A percentile compares a stretch with the other conserved stretches of the same genome.
These are phyloP conservation scores for Botryosphaeria agaves DNA, from an alignment of 2,329 filamentous ascomycete genomes.

Conservation along the genomic window DNA sequence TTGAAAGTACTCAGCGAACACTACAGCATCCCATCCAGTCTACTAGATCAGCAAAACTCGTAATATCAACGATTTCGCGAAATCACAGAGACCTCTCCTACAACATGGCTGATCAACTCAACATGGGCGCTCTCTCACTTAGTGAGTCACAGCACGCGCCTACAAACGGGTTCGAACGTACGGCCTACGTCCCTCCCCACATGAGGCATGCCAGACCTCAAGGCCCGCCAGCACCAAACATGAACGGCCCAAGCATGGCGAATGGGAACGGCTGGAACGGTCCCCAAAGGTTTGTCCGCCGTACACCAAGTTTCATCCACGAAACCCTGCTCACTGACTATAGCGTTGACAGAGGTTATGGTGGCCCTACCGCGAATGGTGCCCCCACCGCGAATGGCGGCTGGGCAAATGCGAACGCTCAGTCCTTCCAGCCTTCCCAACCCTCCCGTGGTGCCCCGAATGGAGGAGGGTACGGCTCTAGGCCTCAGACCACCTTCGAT, in stretches of 20 bases:
- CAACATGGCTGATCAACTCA: conserved; percentile 65
- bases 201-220: too few species aligned
- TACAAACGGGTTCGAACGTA: conserved; percentile 36
- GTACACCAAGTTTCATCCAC: too few species aligned
- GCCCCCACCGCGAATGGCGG: too few species aligned
- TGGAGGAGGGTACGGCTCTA: too few species aligned
- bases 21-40: too few species aligned
- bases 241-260: conserved; percentile 30
- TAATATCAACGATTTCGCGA: conserved; percentile 2
- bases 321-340: too few species aligned
- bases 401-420: conserved; percentile 1
- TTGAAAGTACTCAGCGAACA: too few species aligned
- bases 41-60: too few species aligned
- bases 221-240: conserved; percentile 22
- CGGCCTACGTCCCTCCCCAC: conserved; percentile 73
- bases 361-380: too few species aligned
- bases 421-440: conserved; percentile 1
- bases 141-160: conserved; percentile 46
- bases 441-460: conserved; percentile 6
- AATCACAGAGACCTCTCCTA: conserved; percentile 6
- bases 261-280: conserved; percentile 47
- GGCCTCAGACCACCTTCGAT: too few species aligned
- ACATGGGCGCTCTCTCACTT: conserved; percentile 60
- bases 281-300: too few species aligned
- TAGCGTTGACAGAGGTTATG: too few species aligned